Base-by-base conservation (phyloP, 257 asterid genomes). In the Haberlea rhodopensis region DNA sequence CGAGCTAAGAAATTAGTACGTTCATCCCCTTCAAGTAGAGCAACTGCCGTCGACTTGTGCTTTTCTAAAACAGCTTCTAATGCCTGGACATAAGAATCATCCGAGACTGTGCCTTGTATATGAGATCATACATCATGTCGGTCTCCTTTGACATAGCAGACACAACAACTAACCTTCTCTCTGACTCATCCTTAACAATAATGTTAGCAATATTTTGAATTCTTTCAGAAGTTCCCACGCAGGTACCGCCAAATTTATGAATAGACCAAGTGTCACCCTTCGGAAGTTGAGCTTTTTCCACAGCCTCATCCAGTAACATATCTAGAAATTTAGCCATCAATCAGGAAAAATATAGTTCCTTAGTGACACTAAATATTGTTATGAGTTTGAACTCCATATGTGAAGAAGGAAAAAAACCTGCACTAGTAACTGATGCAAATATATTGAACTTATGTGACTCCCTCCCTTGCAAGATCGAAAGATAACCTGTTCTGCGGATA, bases 101-200 rank as follows among this genome's bases (percentile, higher is more conserved):
- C 95, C 97, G 79, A 15, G 87, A 70, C 66, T 94, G 85, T 28
- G 99, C 97, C 77, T 79, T 94, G 78, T 77, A 61, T 76, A 94
- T 83, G 72, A 94, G 94, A 76, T 80, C 95, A 67, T 87, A 94
- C 95, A 94, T 94, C 96, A 90, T 90, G 75, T 94, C 99, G 0
- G 99, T 90, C 73, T 87, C 97, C 85, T 94, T 90, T 21, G 99
- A 87, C 95, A 90, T 90, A 24, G 97, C 99, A 49, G 99, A 94
- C 53, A 65, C 68, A 4, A 94, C 92, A 18, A 87, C 95, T 84
- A 94, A 70, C 77, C 84, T 90, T 71, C 97, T 82, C 63, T 83
- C 75, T 2, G 99, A 84, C 55, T 69, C 84, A 72, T 94, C 97
- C 55, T 74, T 79, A 53, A 79, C 84, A 66, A 90, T 84, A 64